Base-by-base conservation (phyloP, 208 protist species). In the Angomonas desouzai region DNA sequence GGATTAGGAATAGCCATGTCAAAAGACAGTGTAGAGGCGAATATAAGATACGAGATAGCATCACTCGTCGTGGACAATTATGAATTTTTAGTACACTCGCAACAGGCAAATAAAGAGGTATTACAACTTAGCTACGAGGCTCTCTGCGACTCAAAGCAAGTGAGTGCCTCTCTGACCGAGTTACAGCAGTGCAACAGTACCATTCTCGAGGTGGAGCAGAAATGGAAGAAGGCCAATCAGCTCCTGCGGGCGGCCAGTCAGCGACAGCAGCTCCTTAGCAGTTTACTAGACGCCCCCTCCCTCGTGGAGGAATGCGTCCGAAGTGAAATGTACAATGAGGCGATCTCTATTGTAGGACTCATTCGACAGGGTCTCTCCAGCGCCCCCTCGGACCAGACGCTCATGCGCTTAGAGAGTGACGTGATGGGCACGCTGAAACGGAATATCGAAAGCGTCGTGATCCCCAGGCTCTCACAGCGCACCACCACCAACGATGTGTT, bases 301-400 rank as follows among this genome's bases (percentile, higher is more conserved):
- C 53, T 91, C 7, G 70, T 92, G 47, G 68, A 77, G 28, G 85
- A 91, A 25, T 92, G 85, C 67, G 71, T 92, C 38, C 63, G 64
- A 1, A 75, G 76, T 34, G 81, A 83, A 22, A 85, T 95, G 84
- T 92, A 89, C 67, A 77, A 85, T 62, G 85, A 95, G 75, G 85
- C 85, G 30, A 55, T 89, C 0, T 69, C 83, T 25, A 73, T 95
- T 30, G 58, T 91, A 22, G 75, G 91, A 70, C 83, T 89, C 55
- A 73, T 94, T 22, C 73, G 64, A 16, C 67, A 71, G 55, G 71
- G 76, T 34, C 60, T 74, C 0, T 68, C 74, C 38, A 55, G 69
- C 71, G 77, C 77, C 62, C 61, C 49, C n/a, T 49, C 49, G 16
- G 77, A 75, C n/a, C 47, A 43, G 34, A 64, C 77, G 40, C 77